These are phyloP conservation scores for Penstemon eatonii DNA, from an alignment of 257 asterid genomes.

Conservation along the genomic window DNA sequence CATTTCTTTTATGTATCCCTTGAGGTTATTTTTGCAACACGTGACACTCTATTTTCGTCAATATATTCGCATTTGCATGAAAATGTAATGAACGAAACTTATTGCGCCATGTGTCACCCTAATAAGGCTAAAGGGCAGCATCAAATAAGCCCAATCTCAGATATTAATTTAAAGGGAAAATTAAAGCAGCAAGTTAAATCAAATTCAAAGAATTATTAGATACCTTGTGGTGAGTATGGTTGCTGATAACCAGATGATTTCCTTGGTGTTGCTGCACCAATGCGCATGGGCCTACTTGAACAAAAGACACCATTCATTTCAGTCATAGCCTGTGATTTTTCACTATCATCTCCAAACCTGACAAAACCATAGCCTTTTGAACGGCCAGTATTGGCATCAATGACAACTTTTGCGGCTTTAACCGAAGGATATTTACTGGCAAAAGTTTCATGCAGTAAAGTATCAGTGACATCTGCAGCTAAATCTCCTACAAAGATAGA, in stretches of 20 bases:
- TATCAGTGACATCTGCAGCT: constrained; percentile 91
- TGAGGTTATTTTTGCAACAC: no score
- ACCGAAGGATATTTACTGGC: constrained; percentile 72
- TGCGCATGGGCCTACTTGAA: constrained; percentile 89
- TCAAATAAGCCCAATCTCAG: no score
- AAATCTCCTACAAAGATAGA: constrained; percentile 93
- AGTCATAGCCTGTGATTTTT: constrained; percentile 79
- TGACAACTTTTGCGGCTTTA: constrained; percentile 88
- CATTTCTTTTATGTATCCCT: no score
- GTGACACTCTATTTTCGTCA: no score
- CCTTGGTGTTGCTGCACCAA: constrained; percentile 89
- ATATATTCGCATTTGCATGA: no score
- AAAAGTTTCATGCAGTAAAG: constrained; percentile 77
- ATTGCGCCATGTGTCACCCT: no score
- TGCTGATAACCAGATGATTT: constrained; percentile 74
- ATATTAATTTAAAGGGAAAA: constrained; percentile 3
- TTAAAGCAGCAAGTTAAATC: constrained; percentile 7
- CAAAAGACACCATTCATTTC: constrained; percentile 87
- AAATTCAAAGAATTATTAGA: constrained; percentile 8
- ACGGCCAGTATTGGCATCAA: constrained; percentile 82
- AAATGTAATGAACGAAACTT: no score
- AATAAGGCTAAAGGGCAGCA: no score
- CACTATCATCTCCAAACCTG: constrained; percentile 89
- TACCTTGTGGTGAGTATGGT: constrained; percentile 77
- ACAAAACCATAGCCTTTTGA: constrained; percentile 94